These are phyloP conservation scores for Pythium apleroticum DNA, from an alignment of 352 stramenopile species.

Conservation along the genomic window DNA sequence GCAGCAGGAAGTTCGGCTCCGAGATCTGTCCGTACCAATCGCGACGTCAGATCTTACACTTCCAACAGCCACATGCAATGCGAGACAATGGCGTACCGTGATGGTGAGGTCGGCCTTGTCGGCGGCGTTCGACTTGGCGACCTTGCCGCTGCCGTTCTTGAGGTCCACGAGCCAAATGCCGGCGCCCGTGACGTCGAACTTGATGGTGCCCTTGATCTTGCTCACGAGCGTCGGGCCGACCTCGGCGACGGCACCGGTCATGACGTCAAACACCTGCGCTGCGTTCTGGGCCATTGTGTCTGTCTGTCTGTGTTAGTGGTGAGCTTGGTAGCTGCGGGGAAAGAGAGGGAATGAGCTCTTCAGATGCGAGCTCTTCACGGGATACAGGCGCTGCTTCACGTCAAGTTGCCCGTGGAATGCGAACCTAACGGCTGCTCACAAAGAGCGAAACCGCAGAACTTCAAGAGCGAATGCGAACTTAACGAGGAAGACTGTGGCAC, in stretches of 20 bases:
- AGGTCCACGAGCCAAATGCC: constrained; percentile 78
- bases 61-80: background rate
- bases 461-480: constrained; percentile 14
- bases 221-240: constrained; percentile 64
- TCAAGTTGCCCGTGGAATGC: constrained; percentile 18
- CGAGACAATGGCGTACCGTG: constrained; percentile 30
- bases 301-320: background rate
- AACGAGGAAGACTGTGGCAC: background rate
- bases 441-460: constrained; percentile 18
- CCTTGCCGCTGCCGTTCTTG: constrained; percentile 72
- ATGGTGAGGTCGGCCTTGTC: constrained; percentile 82
- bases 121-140: constrained; percentile 38
- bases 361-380: background rate
- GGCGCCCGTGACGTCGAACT: constrained; percentile 72
- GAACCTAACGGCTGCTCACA: constrained; percentile 22
- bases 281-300: constrained; percentile 40
- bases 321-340: background rate
- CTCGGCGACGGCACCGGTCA: constrained; percentile 66
- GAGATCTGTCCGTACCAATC: constrained; percentile 37
- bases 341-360: constrained; percentile 21
- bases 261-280: constrained; percentile 68
- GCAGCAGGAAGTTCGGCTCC: constrained; percentile 71
- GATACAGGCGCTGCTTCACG: constrained; percentile 19
- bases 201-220: constrained; percentile 80
- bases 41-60: background rate